Evolutionary conservation across 352 stramenopile genomes (phyloP), one percentile per base, ranked within the genome.

Genomic region (Phytopythium sindhum): DNA sequence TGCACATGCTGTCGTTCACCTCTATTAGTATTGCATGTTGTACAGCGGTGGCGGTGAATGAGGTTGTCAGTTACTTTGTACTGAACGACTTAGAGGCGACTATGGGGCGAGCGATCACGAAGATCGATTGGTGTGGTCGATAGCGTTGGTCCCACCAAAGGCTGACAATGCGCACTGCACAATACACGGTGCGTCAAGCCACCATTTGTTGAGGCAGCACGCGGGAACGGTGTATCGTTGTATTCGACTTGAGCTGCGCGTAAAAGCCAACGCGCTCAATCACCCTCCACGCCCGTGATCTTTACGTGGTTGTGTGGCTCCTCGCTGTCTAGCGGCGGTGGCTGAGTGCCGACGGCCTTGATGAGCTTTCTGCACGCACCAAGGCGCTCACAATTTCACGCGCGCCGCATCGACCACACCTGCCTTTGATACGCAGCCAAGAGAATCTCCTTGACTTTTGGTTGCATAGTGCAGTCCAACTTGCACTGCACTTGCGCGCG

Each of bases 221-320:
- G 6, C 17, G 15, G 42, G 10, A 48, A 7, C 15, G 42, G 17
- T 23, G 15, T 23, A 19, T 47, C 12, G 15, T 23, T 23, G 41
- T 48, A 24, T n/a, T 21, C 42, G 5, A 48, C 42, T 48, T 48
- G 42, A 48, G 42, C 42, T 14, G 42, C 42, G 42, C 42, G 42
- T 48, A 48, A 48, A 48, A n/a, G 14, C 42, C n/a, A 9, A 6
- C 17, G 19, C 5, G 42, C 21, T 24, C 21, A 10, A 0, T 26
- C 42, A 48, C 24, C 19, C 17, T 26, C 12, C 42, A 24, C 19
- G 17, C 42, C 17, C 14, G 42, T 9, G 42, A n/a, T 48, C 19
- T 48, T 48, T 48, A 48, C 42, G 42, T n/a, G 42, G 42, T 48
- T 48, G 42, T 48, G 42, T 48, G 42, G 42, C 42, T 48, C 17